Evolutionary conservation across 495 filamentous ascomycete genomes (phyloP), one percentile per base, ranked within the genome.

Genomic region (Podospora pseudocomata): DNA sequence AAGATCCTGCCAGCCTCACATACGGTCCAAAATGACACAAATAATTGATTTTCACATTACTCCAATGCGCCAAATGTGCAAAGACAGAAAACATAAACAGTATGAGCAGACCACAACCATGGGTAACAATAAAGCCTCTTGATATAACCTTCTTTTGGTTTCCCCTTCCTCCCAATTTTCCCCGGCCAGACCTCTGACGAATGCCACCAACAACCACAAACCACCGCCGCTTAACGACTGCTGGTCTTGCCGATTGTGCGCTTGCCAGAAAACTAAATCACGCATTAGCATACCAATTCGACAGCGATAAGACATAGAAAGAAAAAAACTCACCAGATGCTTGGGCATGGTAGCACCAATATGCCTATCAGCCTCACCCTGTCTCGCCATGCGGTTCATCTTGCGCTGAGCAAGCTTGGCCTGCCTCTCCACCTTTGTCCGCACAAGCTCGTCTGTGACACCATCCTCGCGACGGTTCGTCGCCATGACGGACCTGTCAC

Each of bases 311-410:
- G 5, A 63, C 26, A 18, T 27, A 18, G 49, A 18, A 56, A 32
- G 16, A 23, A 16, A 53, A 59, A 65, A 68, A 85, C 88, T 73
- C 86, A 97, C 92, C 87, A 99, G 85, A 82, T 97, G 94, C 83
- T 96, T 99, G 63, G 91, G 88, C 76, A 96, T 80, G 57, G 90
- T 84, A 9, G 89, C 89, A 65, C 89, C 89, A 63, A 89, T 90
- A 81, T 98, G 96, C 76, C 95, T 86, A 87, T 99, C 95, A 53
- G 93, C 93, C 83, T 99, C 95, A 81, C 95, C 95, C 84, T 91
- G 89, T 76, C 94, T 88, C 57, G 95, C 95, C 91, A 96, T 94
- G 68, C 94, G 85, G 83, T 99, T 98, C 93, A 96, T 97, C 89
- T 92, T 92, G 86, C 93, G 92, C 88, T 99, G 95, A 71, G 89